Percentiles rank a stretch among this genome's conserved stretches.
These are phyloP conservation scores for Singerocomus inundabilis DNA, from an alignment of 1,284 basidiomycete species.

Conservation along the genomic window DNA sequence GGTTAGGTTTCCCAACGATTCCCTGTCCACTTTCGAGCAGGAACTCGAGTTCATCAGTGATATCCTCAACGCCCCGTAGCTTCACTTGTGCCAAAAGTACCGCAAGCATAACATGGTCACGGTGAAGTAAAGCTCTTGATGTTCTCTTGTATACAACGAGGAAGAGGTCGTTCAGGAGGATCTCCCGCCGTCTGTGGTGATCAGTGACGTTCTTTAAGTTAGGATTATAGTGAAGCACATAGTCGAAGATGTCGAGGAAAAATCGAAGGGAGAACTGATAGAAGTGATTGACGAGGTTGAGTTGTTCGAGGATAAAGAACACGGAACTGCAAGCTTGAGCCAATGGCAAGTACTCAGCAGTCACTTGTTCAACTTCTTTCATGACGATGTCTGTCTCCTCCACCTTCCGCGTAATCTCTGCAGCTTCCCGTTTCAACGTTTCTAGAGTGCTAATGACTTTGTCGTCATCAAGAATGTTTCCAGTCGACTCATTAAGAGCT, in stretches of 20 bases:
- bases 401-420: slow-evolving; percentile 95
- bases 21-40: slow-evolving; percentile 85
- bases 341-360: slow-evolving; percentile 90
- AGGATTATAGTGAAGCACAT: slow-evolving; percentile 89
- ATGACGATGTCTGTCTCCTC: slow-evolving; percentile 96
- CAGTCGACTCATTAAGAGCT: slow-evolving; percentile 94
- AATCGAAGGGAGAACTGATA: slow-evolving; percentile 98
- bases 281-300: slow-evolving; percentile 94
- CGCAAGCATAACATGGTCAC: slow-evolving; percentile 90
- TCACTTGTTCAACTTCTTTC: slow-evolving; percentile 95
- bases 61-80: slow-evolving; percentile 74
- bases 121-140: slow-evolving; percentile 87
- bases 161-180: slow-evolving; percentile 92
- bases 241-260: slow-evolving; percentile 99
- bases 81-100: slow-evolving; percentile 91
- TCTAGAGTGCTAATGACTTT: slow-evolving; percentile 98
- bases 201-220: slow-evolving; percentile 82
- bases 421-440: slow-evolving; percentile 95
- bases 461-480: slow-evolving; percentile 98
- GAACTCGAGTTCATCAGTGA: slow-evolving; percentile 86
- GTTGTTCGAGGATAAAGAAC: slow-evolving; percentile 96
- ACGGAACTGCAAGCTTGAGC: slow-evolving; percentile 96
- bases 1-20: slow-evolving; percentile 42
- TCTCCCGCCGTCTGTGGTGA: slow-evolving; percentile 70
- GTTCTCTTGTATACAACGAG: slow-evolving; percentile 87